A percentile compares a stretch with the other conserved stretches of the same genome.
Evolutionary conservation across 108 stramenopile species (phyloP).

Genomic region (Cyclostephanos invisitatus): DNA sequence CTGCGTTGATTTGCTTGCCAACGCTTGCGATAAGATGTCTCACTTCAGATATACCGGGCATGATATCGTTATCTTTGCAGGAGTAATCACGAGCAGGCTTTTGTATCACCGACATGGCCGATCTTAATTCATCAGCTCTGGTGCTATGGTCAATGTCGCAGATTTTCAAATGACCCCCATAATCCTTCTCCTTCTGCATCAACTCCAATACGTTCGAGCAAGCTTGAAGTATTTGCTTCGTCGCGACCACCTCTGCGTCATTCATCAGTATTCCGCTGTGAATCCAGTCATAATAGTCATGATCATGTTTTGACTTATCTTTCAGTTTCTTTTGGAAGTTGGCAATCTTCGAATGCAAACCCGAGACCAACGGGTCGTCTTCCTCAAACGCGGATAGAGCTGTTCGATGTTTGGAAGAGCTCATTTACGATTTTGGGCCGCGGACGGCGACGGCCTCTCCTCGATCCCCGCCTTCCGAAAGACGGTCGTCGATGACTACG

Average conservation of each 20-base stretch:
- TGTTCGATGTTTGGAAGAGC: background rate
- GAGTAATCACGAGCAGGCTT: background rate
- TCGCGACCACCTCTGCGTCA: constrained; percentile 8
- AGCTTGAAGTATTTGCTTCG: constrained; percentile 13
- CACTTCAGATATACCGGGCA: constrained; percentile 8
- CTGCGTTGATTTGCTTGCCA: background rate
- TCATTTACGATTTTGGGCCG: background rate
- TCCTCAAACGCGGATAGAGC: background rate
- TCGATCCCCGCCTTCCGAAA: too few species aligned
- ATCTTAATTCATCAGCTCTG: background rate
- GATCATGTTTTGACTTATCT: background rate
- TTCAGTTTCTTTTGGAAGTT: constrained; percentile 8
- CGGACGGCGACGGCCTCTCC: too few species aligned
- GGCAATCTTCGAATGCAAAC: constrained; percentile 12
- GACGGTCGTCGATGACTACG: too few species aligned
- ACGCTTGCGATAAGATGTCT: background rate
- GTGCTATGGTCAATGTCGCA: background rate
- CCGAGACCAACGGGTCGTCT: background rate
- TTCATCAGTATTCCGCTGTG: background rate
- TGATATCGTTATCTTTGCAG: constrained; percentile 2
- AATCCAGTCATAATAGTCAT: constrained; percentile 25
- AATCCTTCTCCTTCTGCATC: constrained; percentile 14
- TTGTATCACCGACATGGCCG: background rate
- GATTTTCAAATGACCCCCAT: background rate
- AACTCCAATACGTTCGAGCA: constrained; percentile 1